Percentiles rank a stretch among this genome's conserved stretches.
Evolutionary conservation across 257 asterid species (phyloP).

Genomic region (Nicotiana tomentosiformis): DNA sequence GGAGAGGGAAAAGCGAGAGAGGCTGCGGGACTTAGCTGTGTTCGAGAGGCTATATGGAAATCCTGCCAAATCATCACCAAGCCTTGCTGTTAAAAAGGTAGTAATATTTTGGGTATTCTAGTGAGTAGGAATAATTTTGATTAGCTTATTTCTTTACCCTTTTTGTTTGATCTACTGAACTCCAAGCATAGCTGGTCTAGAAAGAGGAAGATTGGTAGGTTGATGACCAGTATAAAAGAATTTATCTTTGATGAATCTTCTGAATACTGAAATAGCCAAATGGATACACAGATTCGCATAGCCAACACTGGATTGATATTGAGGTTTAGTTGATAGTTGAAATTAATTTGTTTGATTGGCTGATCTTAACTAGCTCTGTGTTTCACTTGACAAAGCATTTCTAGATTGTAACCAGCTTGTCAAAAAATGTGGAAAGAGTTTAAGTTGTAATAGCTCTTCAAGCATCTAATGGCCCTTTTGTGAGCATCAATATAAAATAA

Average conservation of each 20-base stretch:
- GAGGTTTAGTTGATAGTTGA: background rate
- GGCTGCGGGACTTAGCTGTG: slow-evolving; percentile 81
- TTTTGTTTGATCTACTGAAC: slow-evolving; percentile 1
- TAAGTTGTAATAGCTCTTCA: background rate
- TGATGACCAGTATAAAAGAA: background rate
- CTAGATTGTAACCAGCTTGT: background rate
- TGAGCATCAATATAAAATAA: background rate
- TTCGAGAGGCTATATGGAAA: slow-evolving; percentile 86
- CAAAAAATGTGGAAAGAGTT: background rate
- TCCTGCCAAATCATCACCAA: slow-evolving; percentile 66
- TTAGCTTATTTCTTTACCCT: background rate
- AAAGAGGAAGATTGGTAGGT: background rate
- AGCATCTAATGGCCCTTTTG: background rate
- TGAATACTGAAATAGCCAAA: background rate
- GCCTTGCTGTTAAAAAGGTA: slow-evolving; percentile 91
- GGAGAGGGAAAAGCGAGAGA: slow-evolving; percentile 76
- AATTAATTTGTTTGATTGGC: background rate
- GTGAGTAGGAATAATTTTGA: background rate
- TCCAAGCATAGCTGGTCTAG: background rate
- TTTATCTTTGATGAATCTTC: background rate
- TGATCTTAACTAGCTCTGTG: background rate
- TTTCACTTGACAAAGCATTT: background rate
- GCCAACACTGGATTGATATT: background rate
- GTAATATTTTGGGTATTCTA: background rate
- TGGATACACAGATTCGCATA: background rate